Evolutionary conservation across 2,329 filamentous ascomycete genomes (phyloP).

Genomic region (Cladophialophora immunda): DNA sequence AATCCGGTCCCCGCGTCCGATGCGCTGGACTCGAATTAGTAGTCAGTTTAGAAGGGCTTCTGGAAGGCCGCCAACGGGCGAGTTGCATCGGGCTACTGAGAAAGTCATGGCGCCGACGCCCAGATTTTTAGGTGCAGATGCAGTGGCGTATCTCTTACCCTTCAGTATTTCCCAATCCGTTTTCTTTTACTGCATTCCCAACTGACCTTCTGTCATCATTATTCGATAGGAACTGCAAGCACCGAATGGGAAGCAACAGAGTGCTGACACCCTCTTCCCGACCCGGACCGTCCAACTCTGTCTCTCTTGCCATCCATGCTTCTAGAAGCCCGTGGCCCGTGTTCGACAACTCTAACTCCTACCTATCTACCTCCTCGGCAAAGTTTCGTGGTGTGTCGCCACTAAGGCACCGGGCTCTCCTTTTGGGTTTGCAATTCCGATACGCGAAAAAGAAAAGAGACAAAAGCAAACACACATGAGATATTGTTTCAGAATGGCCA

Average conservation of each 20-base stretch:
- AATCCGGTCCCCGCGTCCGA: slow-evolving; percentile 14
- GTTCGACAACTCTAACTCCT: neutral
- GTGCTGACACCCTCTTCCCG: neutral
- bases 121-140: neutral
- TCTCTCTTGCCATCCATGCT: neutral
- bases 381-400: neutral
- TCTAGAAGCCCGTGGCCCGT: neutral
- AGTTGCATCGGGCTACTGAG: neutral
- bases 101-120: neutral
- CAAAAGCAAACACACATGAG: neutral
- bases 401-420: neutral
- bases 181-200: neutral
- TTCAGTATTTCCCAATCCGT: neutral
- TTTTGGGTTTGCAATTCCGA: neutral
- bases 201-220: neutral
- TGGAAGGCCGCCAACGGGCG: neutral
- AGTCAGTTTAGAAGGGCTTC: neutral
- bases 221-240: no score
- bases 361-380: neutral
- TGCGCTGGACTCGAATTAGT: neutral
- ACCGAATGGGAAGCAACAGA: neutral
- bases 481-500: neutral
- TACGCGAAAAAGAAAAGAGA: neutral
- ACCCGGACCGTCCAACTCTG: neutral
- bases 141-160: neutral